phyloP scores from a whole-genome alignment of 169 alveolate genomes.

The Plasmodium cynomolgi region DNA sequence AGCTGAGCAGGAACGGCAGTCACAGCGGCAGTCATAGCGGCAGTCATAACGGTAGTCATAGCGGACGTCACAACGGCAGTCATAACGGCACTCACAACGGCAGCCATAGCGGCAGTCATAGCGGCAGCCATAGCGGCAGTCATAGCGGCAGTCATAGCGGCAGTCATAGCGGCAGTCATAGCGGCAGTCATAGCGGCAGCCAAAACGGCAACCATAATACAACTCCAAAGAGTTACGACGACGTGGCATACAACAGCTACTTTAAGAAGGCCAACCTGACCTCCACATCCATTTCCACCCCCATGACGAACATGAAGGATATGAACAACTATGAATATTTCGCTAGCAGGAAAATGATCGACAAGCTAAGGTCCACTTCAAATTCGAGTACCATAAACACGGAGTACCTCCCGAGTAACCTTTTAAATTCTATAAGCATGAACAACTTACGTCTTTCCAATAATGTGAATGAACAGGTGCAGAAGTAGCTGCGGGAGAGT shows the following conservation, averaged over 20 bases:
- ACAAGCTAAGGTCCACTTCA: slow-evolving; percentile 39
- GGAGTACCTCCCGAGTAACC: slow-evolving; percentile 40
- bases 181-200: neutral
- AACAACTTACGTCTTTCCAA: slow-evolving; percentile 24
- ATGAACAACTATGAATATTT: slow-evolving; percentile 17
- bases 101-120: neutral
- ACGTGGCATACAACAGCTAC: neutral
- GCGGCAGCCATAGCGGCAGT: neutral
- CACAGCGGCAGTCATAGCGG: neutral
- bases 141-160: neutral
- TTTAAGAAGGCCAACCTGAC: neutral
- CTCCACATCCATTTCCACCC: neutral
- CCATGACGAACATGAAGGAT: slow-evolving; percentile 5
- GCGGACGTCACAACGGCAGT: neutral
- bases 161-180: neutral
- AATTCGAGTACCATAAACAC: slow-evolving; percentile 61
- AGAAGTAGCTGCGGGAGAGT: neutral
- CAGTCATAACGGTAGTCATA: neutral
- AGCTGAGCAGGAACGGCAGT: neutral
- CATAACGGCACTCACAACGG: neutral
- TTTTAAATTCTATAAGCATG: slow-evolving; percentile 33
- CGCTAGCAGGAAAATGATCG: slow-evolving; percentile 28
- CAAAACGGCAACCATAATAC: neutral
- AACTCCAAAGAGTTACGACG: neutral
- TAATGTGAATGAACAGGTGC: slow-evolving; percentile 16